Evolutionary conservation across 2,329 filamentous ascomycete species (phyloP).

Genomic region (Colletotrichum godetiae): DNA sequence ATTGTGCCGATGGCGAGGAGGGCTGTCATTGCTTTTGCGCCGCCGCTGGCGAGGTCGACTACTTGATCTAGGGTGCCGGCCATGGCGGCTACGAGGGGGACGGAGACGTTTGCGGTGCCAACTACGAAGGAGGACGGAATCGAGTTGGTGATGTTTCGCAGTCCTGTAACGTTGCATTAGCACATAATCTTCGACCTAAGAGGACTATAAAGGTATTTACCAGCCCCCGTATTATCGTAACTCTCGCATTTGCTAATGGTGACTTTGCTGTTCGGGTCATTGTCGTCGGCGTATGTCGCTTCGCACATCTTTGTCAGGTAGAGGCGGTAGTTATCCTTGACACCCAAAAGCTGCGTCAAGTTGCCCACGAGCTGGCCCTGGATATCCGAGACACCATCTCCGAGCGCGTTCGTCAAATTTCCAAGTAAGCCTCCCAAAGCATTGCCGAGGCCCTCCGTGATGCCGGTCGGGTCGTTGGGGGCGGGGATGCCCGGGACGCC

Average conservation of each 20-base stretch:
- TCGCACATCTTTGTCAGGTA: conserved; percentile 39
- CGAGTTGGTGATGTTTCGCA: conserved; percentile 37
- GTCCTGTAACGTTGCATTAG: conserved; percentile 21
- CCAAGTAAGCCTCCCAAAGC: conserved; percentile 35
- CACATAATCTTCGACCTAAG: accelerated
- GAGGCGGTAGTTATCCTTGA: conserved; percentile 39
- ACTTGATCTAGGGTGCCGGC: conserved; percentile 31
- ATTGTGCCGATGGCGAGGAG: conserved; percentile 37
- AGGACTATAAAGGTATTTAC: not conserved
- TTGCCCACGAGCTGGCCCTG: conserved; percentile 39
- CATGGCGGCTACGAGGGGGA: conserved; percentile 38
- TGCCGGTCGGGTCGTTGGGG: conserved; percentile 21
- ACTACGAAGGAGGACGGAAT: conserved; percentile 39
- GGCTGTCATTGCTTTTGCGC: conserved; percentile 35
- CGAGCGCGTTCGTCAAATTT: conserved; percentile 35
- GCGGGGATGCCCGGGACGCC: conserved; percentile 3
- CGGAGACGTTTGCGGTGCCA: conserved; percentile 38
- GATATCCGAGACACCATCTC: conserved; percentile 37
- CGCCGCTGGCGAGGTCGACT: conserved; percentile 32
- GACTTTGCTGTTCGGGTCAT: conserved; percentile 29
- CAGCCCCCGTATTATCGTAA: conserved; percentile 26
- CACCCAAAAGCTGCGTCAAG: conserved; percentile 36
- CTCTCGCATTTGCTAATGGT: conserved; percentile 25
- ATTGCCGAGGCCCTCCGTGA: conserved; percentile 28
- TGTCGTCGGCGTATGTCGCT: conserved; percentile 31